Evolutionary conservation across 768 basidiomycete genomes (phyloP), one percentile per base, ranked within the genome.

Genomic region (Suillus tomentosus): DNA sequence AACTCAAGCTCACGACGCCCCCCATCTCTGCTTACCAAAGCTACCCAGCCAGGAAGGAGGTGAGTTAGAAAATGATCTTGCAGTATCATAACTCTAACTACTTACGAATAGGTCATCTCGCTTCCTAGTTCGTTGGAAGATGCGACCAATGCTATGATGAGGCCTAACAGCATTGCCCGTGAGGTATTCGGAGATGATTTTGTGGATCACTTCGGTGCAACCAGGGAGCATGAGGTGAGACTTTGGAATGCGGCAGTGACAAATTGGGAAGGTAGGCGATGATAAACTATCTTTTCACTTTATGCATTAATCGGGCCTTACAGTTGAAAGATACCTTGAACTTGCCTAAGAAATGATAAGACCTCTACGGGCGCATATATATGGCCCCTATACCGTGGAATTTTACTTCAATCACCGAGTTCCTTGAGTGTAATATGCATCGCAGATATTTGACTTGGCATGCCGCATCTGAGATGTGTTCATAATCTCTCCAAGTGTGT

Each of bases 171-270:
- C 69, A 77, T 96, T 59, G 97, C 97, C 3, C 84, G 97, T 39
- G 90, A 95, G 72, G 80, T 94, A 48, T 87, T 99, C 62, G 96
- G 96, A 0, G 80, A 95, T 71, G 88, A 87, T 27, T 97, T 98
- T 71, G 93, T 99, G 1, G 93, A 99, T 17, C 97, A 99, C 73
- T 96, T 86, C 70, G 94, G 92, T 3, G 96, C 95, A 9, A 99
- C 97, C n/a, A 86, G 96, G 70, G 85, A 94, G 74, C 91, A 98
- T 73, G 95, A 96, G 73, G 87, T 96, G 63, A 87, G 82, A 61
- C 70, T 91, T 31, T 96, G 92, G 90, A 91, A 94, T 68, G 85
- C 88, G 69, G 93, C 94, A 3, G 94, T 96, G 45, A 97, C 96
- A 13, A 90, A 85, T 73, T 98, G 94, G 95, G 96, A 96, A 85